phyloP scores from a whole-genome alignment of 352 stramenopile species.

The Thalassiosira exigua region DNA sequence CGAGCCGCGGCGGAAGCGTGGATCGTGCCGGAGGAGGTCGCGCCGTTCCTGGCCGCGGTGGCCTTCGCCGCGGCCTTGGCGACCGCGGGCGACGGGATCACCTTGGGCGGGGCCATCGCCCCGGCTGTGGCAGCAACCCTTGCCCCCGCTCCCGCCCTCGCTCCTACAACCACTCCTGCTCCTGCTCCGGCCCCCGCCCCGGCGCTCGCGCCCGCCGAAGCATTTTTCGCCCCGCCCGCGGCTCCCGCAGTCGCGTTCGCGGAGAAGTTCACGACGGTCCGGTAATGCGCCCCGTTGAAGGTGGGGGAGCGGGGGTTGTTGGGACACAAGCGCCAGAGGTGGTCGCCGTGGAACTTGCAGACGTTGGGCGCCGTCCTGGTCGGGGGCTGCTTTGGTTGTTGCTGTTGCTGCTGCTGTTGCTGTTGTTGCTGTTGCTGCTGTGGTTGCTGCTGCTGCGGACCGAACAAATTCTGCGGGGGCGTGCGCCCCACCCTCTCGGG shows the following conservation, averaged over 20 bases:
- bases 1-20: not conserved
- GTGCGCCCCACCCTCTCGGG: too few species aligned
- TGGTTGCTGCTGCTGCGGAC: not conserved
- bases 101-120: not conserved
- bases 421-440: not conserved
- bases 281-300: slow-evolving; percentile 5
- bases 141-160: not conserved
- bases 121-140: not conserved
- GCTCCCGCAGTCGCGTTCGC: not conserved
- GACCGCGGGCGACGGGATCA: not conserved
- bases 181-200: too few species aligned
- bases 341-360: slow-evolving; percentile 3
- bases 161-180: not conserved
- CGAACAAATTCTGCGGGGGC: too few species aligned
- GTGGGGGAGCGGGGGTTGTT: slow-evolving; percentile 1
- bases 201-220: not conserved
- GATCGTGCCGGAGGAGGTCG: not conserved
- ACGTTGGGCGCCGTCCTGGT: not conserved
- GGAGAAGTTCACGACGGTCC: slow-evolving; percentile 1
- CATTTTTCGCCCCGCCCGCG: not conserved
- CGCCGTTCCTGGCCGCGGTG: not conserved
- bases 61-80: not conserved
- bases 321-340: slow-evolving; percentile 3
- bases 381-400: not conserved
- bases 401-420: not conserved